Percentiles rank a stretch among this genome's conserved stretches.
phyloP scores from a whole-genome alignment of 257 asterid genomes.

The Oldenlandia corymbosa region DNA sequence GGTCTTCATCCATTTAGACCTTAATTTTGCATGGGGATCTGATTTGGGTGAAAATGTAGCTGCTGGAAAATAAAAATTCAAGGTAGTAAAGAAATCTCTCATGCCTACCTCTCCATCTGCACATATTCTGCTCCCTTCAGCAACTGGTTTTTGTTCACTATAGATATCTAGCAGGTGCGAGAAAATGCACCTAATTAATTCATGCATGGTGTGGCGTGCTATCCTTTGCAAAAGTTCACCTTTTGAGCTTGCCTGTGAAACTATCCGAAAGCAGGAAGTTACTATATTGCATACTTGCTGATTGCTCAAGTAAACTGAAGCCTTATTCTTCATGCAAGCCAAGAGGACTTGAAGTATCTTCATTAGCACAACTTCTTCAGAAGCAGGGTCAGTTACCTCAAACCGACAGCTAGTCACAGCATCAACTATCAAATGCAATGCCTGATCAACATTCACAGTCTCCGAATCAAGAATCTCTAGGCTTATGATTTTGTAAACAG shows the following conservation, averaged over 20 bases:
- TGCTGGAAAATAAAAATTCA: too few relatives aligned
- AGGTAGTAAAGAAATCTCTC: not conserved
- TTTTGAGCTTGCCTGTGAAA: slow-evolving; percentile 90
- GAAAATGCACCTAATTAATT: slow-evolving; percentile 77
- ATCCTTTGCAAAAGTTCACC: slow-evolving; percentile 80
- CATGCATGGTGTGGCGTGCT: slow-evolving; percentile 96
- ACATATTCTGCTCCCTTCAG: slow-evolving; percentile 28
- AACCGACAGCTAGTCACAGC: slow-evolving; percentile 97
- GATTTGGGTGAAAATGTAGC: too few relatives aligned
- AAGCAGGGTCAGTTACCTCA: slow-evolving; percentile 97
- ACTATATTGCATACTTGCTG: slow-evolving; percentile 91
- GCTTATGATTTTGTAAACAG: slow-evolving; percentile 77
- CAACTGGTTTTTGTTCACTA: slow-evolving; percentile 19
- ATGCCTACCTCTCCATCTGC: slow-evolving; percentile 46
- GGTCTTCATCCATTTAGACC: not conserved
- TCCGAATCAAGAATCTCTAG: slow-evolving; percentile 64
- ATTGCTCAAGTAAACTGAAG: slow-evolving; percentile 65
- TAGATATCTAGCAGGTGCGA: slow-evolving; percentile 62
- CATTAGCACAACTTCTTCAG: slow-evolving; percentile 95
- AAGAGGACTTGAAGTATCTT: slow-evolving; percentile 94
- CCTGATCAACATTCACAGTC: slow-evolving; percentile 67
- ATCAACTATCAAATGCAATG: slow-evolving; percentile 77
- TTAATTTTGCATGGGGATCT: too few relatives aligned
- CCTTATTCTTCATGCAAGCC: slow-evolving; percentile 92
- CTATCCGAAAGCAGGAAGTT: slow-evolving; percentile 83